Percentiles rank a stretch among this genome's conserved stretches.
Conservation (phyloP, 1,139 yeast species). For the Hyphopichia fennica region DNA sequence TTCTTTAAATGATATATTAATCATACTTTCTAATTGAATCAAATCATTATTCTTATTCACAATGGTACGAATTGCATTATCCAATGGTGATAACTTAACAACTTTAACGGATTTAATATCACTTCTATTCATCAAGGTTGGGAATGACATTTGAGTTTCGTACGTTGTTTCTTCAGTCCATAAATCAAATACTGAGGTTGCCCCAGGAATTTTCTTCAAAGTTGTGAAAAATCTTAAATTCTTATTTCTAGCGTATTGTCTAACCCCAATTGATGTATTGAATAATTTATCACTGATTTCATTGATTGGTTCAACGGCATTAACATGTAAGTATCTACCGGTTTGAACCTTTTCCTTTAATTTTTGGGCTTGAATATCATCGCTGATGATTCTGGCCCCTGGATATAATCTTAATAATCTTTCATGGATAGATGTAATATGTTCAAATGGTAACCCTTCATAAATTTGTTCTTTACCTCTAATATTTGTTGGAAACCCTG, state of each 20-base stretch:
- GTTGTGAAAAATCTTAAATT: constrained; percentile 70
- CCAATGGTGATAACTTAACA: constrained; percentile 77
- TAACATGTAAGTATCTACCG: constrained; percentile 74
- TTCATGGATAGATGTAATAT: constrained; percentile 79
- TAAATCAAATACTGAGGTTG: constrained; percentile 68
- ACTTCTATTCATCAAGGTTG: constrained; percentile 83
- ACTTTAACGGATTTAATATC: constrained; percentile 58
- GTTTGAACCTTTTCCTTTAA: constrained; percentile 52
- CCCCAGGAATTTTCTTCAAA: constrained; percentile 72
- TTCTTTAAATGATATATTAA: constrained; percentile 56
- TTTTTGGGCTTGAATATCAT: constrained; percentile 61
- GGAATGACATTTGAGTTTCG: constrained; percentile 76
- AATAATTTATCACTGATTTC: constrained; percentile 51
- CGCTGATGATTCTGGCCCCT: constrained; percentile 73
- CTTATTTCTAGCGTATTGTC: constrained; percentile 70
- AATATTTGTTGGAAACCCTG: constrained; percentile 77
- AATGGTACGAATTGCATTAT: constrained; percentile 74
- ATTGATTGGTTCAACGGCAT: constrained; percentile 68
- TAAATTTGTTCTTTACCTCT: constrained; percentile 77
- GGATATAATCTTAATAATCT: constrained; percentile 75
- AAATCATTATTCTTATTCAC: constrained; percentile 71
- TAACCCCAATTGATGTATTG: constrained; percentile 57
- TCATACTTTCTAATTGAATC: constrained; percentile 64
- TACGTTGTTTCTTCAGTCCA: constrained; percentile 90
- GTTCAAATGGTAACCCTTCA: constrained; percentile 88